These are phyloP conservation scores for Musa schizocarpa DNA, from an alignment of 176 grass and related monocot genomes.

Conservation along the genomic window DNA sequence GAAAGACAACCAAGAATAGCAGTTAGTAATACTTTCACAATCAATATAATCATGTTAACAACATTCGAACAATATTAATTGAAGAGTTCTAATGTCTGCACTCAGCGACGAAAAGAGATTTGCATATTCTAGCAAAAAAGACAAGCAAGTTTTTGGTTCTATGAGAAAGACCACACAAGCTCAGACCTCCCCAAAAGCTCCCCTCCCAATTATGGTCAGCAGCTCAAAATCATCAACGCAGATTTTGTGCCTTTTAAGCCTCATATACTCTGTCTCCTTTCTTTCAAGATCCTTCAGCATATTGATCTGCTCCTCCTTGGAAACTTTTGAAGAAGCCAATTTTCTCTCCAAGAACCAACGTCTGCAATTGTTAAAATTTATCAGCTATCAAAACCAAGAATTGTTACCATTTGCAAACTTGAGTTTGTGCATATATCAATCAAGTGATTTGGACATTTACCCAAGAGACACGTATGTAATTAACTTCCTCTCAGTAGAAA, in stretches of 20 bases:
- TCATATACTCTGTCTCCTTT: conserved; percentile 23
- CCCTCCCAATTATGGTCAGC: conserved; percentile 23
- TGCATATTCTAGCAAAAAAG: too few species aligned
- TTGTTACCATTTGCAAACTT: not conserved
- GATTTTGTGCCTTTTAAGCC: conserved; percentile 27
- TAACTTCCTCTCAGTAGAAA: not conserved
- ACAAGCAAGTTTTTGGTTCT: too few species aligned
- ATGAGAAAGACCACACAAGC: not conserved
- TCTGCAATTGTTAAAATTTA: not conserved
- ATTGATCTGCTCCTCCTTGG: conserved; percentile 18
- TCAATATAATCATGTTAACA: not conserved
- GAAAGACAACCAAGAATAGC: not conserved
- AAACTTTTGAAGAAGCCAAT: conserved; percentile 8
- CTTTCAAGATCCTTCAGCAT: conserved; percentile 17
- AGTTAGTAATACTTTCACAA: not conserved
- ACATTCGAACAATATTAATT: not conserved
- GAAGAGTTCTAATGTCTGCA: not conserved
- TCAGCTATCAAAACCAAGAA: not conserved
- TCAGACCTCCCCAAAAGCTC: conserved; percentile 25
- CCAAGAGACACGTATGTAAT: not conserved
- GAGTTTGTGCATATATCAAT: not conserved
- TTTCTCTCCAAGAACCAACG: conserved; percentile 20
- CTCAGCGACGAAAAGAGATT: too few species aligned
- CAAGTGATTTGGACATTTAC: not conserved
- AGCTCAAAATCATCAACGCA: conserved; percentile 23